These are phyloP conservation scores for Fusarium xyrophilum DNA, from an alignment of 2,329 filamentous ascomycete species.

Conservation along the genomic window DNA sequence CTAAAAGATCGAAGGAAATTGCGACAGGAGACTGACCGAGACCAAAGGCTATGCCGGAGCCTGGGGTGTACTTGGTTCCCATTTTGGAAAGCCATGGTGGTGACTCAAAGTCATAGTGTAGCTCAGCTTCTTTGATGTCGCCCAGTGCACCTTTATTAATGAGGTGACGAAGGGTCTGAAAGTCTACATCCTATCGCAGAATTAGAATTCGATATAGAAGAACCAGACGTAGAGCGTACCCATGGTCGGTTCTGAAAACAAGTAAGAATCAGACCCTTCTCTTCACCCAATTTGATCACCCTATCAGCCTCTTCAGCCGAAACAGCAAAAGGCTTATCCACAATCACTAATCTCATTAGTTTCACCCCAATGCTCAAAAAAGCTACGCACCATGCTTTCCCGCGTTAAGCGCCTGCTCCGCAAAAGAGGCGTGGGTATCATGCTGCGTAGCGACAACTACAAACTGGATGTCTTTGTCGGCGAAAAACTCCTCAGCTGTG, in stretches of 20 bases:
- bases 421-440: conserved; percentile 32
- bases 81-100: conserved; percentile 49
- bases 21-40: conserved; percentile 41
- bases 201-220: fast-evolving
- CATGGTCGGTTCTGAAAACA: conserved; percentile 38
- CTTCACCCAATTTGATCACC: conserved; percentile 25
- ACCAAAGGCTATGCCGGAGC: conserved; percentile 52
- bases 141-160: conserved; percentile 47
- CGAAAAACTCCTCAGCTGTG: conserved; percentile 64
- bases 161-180: conserved; percentile 25
- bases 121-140: conserved; percentile 68
- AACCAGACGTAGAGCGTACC: background rate
- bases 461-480: conserved; percentile 64
- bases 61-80: conserved; percentile 46
- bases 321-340: conserved; percentile 35
- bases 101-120: conserved; percentile 67
- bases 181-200: conserved; percentile 29
- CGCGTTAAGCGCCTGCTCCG: conserved; percentile 19
- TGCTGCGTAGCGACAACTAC: conserved; percentile 57
- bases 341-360: conserved; percentile 5
- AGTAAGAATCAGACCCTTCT: conserved; percentile 30
- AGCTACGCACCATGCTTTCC: conserved; percentile 30
- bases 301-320: conserved; percentile 30
- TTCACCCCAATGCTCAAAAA: background rate
- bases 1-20: fast-evolving